phyloP scores from a whole-genome alignment of 768 basidiomycete species.

The Lactifluus piperatus region DNA sequence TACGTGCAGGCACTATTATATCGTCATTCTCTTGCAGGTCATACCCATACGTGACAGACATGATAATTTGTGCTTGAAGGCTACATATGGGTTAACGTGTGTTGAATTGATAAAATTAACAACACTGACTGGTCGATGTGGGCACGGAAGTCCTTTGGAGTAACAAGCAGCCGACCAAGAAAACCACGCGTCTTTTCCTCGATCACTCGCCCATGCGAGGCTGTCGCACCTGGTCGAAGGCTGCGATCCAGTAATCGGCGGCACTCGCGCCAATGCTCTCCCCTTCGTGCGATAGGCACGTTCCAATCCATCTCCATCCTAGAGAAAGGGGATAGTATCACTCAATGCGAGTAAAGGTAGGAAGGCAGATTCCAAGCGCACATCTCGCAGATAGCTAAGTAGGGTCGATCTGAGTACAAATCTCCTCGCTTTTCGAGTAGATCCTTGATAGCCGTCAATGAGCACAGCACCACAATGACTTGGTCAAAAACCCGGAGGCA shows the following conservation, averaged over 20 bases:
- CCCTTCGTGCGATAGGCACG: background rate
- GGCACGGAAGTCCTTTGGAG: background rate
- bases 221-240: background rate
- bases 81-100: background rate
- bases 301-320: background rate
- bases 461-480: no score
- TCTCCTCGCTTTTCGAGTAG: background rate
- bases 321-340: no score
- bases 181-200: background rate
- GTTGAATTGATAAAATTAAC: background rate
- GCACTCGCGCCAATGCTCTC: background rate
- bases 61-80: background rate
- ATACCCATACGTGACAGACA: conserved; percentile 3
- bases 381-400: background rate
- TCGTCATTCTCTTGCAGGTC: background rate
- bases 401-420: conserved; percentile 14
- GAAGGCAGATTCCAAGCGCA: background rate
- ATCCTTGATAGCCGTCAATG: background rate
- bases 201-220: background rate
- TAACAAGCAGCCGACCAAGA: background rate
- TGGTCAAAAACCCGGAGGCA: background rate
- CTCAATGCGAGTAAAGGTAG: no score
- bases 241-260: conserved; percentile 1
- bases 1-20: background rate
- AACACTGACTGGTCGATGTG: background rate